phyloP scores from a whole-genome alignment of 257 asterid genomes.

The Ilex aquifolium region DNA sequence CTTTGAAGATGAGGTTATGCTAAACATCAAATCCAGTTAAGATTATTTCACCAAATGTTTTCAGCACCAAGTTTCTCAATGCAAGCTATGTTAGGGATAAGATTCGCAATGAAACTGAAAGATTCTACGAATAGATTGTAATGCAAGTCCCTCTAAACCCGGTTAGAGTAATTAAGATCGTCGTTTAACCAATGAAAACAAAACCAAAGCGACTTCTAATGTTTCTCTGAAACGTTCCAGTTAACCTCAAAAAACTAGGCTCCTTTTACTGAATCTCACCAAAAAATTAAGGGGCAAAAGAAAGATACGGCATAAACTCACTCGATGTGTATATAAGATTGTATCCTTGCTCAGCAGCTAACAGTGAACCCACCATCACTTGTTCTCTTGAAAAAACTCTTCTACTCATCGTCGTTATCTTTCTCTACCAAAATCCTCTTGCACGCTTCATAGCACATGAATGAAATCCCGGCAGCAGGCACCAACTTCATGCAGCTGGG shows the following conservation, averaged over 20 bases:
- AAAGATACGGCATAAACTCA: neutral
- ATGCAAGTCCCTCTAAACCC: neutral
- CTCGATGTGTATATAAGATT: constrained; percentile 13
- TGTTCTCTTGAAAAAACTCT: constrained; percentile 7
- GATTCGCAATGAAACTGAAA: too few species aligned
- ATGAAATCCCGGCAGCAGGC: constrained; percentile 96
- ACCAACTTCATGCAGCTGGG: constrained; percentile 90
- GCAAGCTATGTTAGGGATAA: too few species aligned
- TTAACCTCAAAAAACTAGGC: constrained; percentile 10
- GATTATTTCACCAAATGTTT: too few species aligned
- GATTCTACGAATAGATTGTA: too few species aligned
- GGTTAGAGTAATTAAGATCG: too few species aligned
- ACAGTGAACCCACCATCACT: constrained; percentile 3
- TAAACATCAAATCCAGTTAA: too few species aligned
- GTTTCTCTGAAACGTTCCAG: constrained; percentile 4
- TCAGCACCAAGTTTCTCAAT: too few species aligned
- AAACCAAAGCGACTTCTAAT: constrained; percentile 10
- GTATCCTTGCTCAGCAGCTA: constrained; percentile 11
- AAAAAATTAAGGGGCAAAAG: constrained; percentile 5
- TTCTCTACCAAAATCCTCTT: constrained; percentile 78
- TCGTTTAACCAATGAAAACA: neutral
- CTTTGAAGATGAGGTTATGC: too few species aligned
- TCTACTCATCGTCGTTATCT: constrained; percentile 42
- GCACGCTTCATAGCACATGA: constrained; percentile 96
- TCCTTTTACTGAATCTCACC: constrained; percentile 6